Evolutionary conservation across 2,329 filamentous ascomycete species (phyloP), one percentile per base, ranked within the genome.

Genomic region (Ophiostoma sp.): DNA sequence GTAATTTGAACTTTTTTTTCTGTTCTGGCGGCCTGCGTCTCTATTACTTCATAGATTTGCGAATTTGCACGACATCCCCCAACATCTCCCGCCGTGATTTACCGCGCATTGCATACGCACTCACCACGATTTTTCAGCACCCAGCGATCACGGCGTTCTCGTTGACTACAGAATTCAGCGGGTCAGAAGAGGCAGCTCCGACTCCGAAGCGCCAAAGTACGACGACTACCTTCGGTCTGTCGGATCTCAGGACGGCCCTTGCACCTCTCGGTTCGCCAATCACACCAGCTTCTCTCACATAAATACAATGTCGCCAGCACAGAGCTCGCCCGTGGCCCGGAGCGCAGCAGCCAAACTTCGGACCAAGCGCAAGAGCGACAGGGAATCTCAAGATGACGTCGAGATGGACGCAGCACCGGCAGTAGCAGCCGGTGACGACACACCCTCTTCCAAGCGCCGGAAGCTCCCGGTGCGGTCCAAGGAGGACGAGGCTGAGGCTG

Each of bases 401-500:
- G 45, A 44, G 47, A 44, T 40, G 62, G 68, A 58, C 36, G 45
- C 49, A 9, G 41, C 47, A 12, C 18, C 62, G 16, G n/a, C 36
- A 1, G 12, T 27, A 4, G 36, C 41, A n/a, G 41, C 27, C 27
- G 27, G 47, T n/a, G 27, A 67, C 58, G 9, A 44, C 16, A 63
- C 58, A 41, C 60, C 40, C 40, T 63, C 71, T n/a, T 44, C 60
- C 27, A 67, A 69, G 62, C 62, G 67, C 42, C 67, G 52, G 27
- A 71, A 65, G 52, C 55, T 66, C 41, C 69, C 67, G 1, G 62
- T 70, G n/a, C 62, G 68, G 58, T 18, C 67, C 36, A 70, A 70
- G 85, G 67, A 62, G 36, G 67, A 65, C 14, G 64, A 66, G 40
- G 27, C 67, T 9, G 67, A 67, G 44, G 69, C 69, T 5, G 67